Evolutionary conservation across 768 basidiomycete genomes (phyloP), one percentile per base, ranked within the genome.

Genomic region (Paxillus rubicundulus): DNA sequence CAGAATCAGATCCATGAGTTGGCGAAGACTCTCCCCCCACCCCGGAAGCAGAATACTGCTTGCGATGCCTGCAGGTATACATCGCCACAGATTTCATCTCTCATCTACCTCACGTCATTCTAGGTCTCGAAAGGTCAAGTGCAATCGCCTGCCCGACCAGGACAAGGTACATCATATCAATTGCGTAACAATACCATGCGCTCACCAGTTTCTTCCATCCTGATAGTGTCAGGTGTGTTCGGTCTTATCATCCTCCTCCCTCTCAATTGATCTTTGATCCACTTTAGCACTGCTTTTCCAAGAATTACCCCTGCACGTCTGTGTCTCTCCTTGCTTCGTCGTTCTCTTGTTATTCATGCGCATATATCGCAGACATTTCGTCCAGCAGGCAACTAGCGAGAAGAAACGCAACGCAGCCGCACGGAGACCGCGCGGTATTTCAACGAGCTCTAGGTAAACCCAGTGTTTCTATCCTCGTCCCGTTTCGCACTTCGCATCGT

Each of bases 221-320:
- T 54, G 62, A 55, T 61, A 87, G 86, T 87, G 87, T 64, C 85
- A 87, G 80, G 86, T 87, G 73, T 56, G 62, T 54, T 57, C 40
- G 58, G 61, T 62, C 57, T 54, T 42, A 43, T 45, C 46, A 9
- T 13, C 20, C 36, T 39, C 55, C 32, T 53, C 18, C 16, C 28
- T 32, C 33, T 17, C 51, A 18, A 20, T 42, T 52, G 55, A 54
- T 55, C 48, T 52, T 58, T 33, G 39, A 56, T 53, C n/a, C 45
- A 45, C 52, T 30, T 8, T 12, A 93, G 86, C 91, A 93, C 64
- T 95, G 92, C 69, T 70, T 84, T 54, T 80, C 86, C 55, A 95
- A 95, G 74, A 91, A 89, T 63, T 91, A 89, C 64, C 86, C 89
- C 41, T 95, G 92, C 90, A 93, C 92, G 91, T 92, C 63, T 60